Conservation (phyloP, 805 yeast genomes). For the Metahyphopichia silvanorum region DNA sequence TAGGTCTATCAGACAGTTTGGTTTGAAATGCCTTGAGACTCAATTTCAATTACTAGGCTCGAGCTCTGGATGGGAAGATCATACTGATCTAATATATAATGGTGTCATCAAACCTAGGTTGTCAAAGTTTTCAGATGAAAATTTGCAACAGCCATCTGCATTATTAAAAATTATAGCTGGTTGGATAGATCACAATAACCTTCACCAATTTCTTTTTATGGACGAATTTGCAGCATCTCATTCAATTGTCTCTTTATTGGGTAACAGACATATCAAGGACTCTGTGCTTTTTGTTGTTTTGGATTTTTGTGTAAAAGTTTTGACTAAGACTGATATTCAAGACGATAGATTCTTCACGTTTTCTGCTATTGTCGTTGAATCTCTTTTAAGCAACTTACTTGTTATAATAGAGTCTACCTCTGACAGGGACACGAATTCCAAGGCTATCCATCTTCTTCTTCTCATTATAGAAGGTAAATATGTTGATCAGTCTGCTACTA, state of each 20-base stretch:
- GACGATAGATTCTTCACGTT: conserved; percentile 45
- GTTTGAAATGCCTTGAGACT: conserved; percentile 59
- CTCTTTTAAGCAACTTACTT: conserved; percentile 52
- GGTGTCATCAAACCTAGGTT: conserved; percentile 64
- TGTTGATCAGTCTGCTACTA: conserved; percentile 53
- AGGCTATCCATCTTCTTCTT: conserved; percentile 50
- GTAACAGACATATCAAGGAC: conserved; percentile 59
- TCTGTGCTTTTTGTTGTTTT: conserved; percentile 56
- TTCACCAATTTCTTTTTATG: conserved; percentile 49
- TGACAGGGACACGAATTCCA: conserved; percentile 46
- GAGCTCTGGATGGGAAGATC: conserved; percentile 51
- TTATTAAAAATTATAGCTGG: conserved; percentile 61
- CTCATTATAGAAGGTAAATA: conserved; percentile 56
- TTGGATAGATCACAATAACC: conserved; percentile 44
- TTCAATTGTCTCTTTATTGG: conserved; percentile 55
- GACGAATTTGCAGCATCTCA: conserved; percentile 54
- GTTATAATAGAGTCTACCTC: conserved; percentile 38
- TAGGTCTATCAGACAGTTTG: conserved; percentile 59
- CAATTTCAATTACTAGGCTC: conserved; percentile 55
- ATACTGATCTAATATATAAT: conserved; percentile 48
- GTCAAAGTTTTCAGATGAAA: conserved; percentile 65
- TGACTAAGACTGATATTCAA: conserved; percentile 24
- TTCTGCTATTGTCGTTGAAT: conserved; percentile 56
- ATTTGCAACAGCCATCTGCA: conserved; percentile 80
- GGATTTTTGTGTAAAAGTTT: conserved; percentile 49